Evolutionary conservation across 2,329 filamentous ascomycete genomes (phyloP).

Genomic region (Nigrospora oryzae): DNA sequence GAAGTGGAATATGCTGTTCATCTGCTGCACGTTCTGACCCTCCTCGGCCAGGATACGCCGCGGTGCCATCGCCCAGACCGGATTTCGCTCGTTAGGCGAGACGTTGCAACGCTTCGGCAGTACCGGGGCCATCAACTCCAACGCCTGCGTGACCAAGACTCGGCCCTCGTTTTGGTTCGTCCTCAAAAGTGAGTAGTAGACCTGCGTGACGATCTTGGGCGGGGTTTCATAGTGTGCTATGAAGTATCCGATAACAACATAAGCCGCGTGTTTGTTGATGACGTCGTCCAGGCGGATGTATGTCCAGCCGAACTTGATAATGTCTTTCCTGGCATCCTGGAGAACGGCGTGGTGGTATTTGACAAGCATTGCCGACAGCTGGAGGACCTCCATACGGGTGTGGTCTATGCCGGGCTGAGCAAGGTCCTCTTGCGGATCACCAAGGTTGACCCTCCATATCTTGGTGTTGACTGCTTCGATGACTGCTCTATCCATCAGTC

Average conservation of each 20-base stretch:
- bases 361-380: constrained; percentile 88
- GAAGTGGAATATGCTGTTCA: constrained; percentile 97
- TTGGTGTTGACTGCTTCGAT: constrained; percentile 87
- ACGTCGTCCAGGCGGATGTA: constrained; percentile 98
- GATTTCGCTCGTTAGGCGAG: constrained; percentile 60
- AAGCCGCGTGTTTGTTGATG: constrained; percentile 97
- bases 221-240: constrained; percentile 96
- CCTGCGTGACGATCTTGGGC: constrained; percentile 88
- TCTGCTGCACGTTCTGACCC: constrained; percentile 87
- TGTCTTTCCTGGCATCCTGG: constrained; percentile 89
- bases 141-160: constrained; percentile 82
- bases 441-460: constrained; percentile 85
- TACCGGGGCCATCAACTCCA: constrained; percentile 92
- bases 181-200: constrained; percentile 84
- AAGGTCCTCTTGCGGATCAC: constrained; percentile 75
- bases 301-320: constrained; percentile 99
- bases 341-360: constrained; percentile 88
- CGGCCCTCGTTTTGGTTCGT: constrained; percentile 94
- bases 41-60: constrained; percentile 89
- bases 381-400: constrained; percentile 89
- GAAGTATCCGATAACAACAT: constrained; percentile 95
- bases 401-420: constrained; percentile 85
- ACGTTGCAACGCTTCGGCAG: constrained; percentile 74
- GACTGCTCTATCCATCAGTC: constrained; percentile 76
- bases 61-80: constrained; percentile 83